phyloP scores from a whole-genome alignment of 2,329 filamentous ascomycete species.

The Colletotrichum musicola region DNA sequence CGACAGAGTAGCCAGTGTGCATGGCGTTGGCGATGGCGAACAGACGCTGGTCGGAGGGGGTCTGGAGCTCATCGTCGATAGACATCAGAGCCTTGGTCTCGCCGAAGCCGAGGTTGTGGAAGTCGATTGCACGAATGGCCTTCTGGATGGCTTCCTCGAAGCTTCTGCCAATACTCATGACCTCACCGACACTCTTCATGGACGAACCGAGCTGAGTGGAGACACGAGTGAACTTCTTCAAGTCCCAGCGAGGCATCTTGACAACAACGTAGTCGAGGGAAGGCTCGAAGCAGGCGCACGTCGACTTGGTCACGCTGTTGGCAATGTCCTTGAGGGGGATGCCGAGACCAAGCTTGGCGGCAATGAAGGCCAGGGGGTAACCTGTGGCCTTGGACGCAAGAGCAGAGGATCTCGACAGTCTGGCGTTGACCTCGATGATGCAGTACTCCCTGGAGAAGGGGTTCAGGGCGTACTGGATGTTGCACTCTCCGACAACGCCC shows the following conservation, averaged over 20 bases:
- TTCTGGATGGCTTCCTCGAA: slow-evolving; percentile 99
- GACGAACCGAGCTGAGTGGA: slow-evolving; percentile 96
- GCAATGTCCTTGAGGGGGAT: slow-evolving; percentile 97
- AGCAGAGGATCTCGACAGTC: slow-evolving; percentile 94
- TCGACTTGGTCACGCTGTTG: slow-evolving; percentile 95
- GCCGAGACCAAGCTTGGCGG: slow-evolving; percentile 93
- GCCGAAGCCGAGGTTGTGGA: slow-evolving; percentile 94
- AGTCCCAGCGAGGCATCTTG: slow-evolving; percentile 98
- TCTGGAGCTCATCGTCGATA: slow-evolving; percentile 95
- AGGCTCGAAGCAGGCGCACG: slow-evolving; percentile 97
- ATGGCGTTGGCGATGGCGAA: slow-evolving; percentile 99
- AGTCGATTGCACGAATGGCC: slow-evolving; percentile 94
- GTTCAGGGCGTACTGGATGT: slow-evolving; percentile 98
- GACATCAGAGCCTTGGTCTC: slow-evolving; percentile 94
- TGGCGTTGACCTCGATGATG: slow-evolving; percentile 98
- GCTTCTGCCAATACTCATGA: slow-evolving; percentile 96
- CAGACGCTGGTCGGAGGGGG: slow-evolving; percentile 94
- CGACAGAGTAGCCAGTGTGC: slow-evolving; percentile 91
- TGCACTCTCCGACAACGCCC: slow-evolving; percentile 97
- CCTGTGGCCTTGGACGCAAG: slow-evolving; percentile 97
- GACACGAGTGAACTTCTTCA: slow-evolving; percentile 98
- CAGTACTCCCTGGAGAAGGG: slow-evolving; percentile 96
- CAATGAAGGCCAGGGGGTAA: slow-evolving; percentile 95
- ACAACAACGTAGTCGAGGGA: slow-evolving; percentile 98
- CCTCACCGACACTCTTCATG: slow-evolving; percentile 99